Evolutionary conservation across 2,329 filamentous ascomycete genomes (phyloP).

Genomic region (Phoma sp.): DNA sequence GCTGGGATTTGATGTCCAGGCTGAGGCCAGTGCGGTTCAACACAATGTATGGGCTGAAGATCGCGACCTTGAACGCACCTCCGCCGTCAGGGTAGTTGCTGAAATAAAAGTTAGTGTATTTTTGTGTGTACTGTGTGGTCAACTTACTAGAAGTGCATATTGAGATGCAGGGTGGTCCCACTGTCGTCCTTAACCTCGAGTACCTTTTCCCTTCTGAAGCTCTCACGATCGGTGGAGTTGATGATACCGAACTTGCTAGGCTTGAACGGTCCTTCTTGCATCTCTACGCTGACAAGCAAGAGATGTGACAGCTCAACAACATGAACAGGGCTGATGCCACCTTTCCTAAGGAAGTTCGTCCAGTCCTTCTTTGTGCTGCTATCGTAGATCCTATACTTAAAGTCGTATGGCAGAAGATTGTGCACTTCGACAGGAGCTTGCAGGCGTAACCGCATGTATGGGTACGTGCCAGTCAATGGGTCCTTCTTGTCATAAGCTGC

Average conservation of each 20-base stretch:
- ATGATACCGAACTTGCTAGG: conserved; percentile 97
- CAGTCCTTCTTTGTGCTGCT: conserved; percentile 99
- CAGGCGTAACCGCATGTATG: conserved; percentile 91
- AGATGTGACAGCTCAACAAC: conserved; percentile 96
- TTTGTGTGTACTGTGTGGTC: conserved; percentile 15
- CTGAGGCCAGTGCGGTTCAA: conserved; percentile 94
- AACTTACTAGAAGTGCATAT: conserved; percentile 82
- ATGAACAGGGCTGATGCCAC: conserved; percentile 95
- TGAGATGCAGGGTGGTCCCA: conserved; percentile 79
- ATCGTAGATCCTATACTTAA: conserved; percentile 99
- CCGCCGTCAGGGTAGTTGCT: conserved; percentile 84
- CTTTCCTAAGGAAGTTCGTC: conserved; percentile 97
- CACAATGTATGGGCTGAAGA: conserved; percentile 94
- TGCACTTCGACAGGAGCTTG: conserved; percentile 93
- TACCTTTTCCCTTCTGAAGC: conserved; percentile 83
- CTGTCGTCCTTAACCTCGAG: conserved; percentile 85
- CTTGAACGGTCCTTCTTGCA: conserved; percentile 95
- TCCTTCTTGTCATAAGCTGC: conserved; percentile 84
- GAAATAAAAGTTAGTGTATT: conserved; percentile 1
- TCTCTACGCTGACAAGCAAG: conserved; percentile 88
- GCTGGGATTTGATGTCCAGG: conserved; percentile 86
- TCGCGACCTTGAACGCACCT: conserved; percentile 92
- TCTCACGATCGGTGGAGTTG: conserved; percentile 85
- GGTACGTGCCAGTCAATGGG: conserved; percentile 83
- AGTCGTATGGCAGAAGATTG: conserved; percentile 94